Evolutionary conservation across 768 basidiomycete genomes (phyloP).

Genomic region (Tylopilus cervinicoccineus): DNA sequence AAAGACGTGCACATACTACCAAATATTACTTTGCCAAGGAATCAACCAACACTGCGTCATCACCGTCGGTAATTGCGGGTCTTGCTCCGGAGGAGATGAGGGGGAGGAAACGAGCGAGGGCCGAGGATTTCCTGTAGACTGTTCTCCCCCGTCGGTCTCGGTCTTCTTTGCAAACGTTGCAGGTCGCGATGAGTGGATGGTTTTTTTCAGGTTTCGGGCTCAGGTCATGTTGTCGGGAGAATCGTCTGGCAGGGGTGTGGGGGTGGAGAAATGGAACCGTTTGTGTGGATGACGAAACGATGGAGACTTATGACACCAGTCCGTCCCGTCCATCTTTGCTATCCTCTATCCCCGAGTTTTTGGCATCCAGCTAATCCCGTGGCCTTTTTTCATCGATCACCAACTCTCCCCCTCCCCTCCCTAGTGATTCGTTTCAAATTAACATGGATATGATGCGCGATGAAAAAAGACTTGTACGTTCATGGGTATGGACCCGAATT

Average conservation of each 20-base stretch:
- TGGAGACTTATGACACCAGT: constrained; percentile 34
- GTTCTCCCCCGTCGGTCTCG: constrained; percentile 24
- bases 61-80: constrained; percentile 26
- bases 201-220: constrained; percentile 30
- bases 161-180: constrained; percentile 25
- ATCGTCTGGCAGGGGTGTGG: neutral
- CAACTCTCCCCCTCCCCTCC: constrained; percentile 9
- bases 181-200: constrained; percentile 29
- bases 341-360: constrained; percentile 18
- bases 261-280: neutral
- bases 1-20: constrained; percentile 61
- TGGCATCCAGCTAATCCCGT: constrained; percentile 27
- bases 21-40: constrained; percentile 59
- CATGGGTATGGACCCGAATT: constrained; percentile 28
- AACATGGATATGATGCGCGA: constrained; percentile 4
- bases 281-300: constrained; percentile 13
- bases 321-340: constrained; percentile 34
- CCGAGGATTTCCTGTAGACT: constrained; percentile 75
- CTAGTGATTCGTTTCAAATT: constrained; percentile 11
- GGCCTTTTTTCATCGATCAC: constrained; percentile 9
- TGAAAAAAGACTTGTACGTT: constrained; percentile 12
- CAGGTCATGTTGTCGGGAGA: constrained; percentile 16
- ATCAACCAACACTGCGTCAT: constrained; percentile 23
- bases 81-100: constrained; percentile 52
- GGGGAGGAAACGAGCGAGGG: constrained; percentile 81